Base-by-base conservation (phyloP, 345 rosid species). In the Eucalyptus fibrosa region DNA sequence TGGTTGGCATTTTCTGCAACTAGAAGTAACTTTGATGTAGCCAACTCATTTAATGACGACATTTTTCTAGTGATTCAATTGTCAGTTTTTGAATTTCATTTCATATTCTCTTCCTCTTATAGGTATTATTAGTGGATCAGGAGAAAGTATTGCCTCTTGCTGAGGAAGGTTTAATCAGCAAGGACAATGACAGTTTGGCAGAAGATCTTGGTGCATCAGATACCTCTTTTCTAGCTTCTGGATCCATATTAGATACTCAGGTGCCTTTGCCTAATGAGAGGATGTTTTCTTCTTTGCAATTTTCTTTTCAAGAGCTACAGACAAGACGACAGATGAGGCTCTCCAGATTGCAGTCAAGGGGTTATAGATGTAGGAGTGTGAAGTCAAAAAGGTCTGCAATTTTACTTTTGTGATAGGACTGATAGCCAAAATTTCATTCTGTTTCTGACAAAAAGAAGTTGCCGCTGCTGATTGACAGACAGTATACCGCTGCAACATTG, bases 401-500 rank as follows among this genome's bases (percentile, higher is more conserved):
- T 77, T 77, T 42, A 77, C 85, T 77, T 37, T 77, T 77, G 47
- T 40, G 47, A 77, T 40, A 40, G 30, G 45, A 77, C 85, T 77
- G 85, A 77, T 77, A 40, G 47, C 44, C 85, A 45, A 87, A 72
- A 44, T 53, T 51, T 50, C 18, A 87, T 90, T 87, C 86, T 53
- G 49, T 87, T 89, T 88, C 89, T 88, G 59, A 62, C n/a, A 32
- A 30, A 26, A 17, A 28, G 11, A 44, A 18, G 59, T 30, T 90
- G n/a, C 83, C 30, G 30, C 88, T 92, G 87, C 82, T 86, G 87
- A 87, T 91, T 51, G 91, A 91, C 91, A 97, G 97, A 93, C 93
- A 92, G 89, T 98, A 94, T 92, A 92, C 96, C 30, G 99, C 97
- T 91, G 99, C 99, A 53, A 95, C 99, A 18, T 92, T 98, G 89